Conservation (phyloP, 1,284 basidiomycete genomes). For the Ustilago cynodontis region DNA sequence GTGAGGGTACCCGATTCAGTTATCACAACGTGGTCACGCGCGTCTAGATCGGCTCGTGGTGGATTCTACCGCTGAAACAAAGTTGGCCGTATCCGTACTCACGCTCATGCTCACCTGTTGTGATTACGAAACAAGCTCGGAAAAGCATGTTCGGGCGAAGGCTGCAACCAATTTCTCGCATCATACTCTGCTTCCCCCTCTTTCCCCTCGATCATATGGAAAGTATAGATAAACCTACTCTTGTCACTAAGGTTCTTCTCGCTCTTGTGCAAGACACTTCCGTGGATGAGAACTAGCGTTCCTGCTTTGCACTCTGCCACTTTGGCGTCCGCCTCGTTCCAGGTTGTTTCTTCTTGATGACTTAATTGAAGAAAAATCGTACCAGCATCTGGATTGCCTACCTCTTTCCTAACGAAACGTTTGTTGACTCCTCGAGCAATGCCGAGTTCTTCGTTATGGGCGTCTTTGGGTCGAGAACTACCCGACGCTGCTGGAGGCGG, state of each 20-base stretch:
- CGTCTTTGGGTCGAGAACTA: constrained; percentile 9
- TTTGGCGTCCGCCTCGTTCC: constrained; percentile 34
- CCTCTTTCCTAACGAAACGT: constrained; percentile 53
- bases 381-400: constrained; percentile 32
- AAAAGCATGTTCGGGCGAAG: constrained; percentile 44
- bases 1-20: too few relatives aligned
- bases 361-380: constrained; percentile 45
- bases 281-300: constrained; percentile 62
- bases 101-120: too few relatives aligned
- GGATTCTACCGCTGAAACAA: constrained; percentile 36
- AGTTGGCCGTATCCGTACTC: constrained; percentile 25
- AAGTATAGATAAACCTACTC: constrained; percentile 64
- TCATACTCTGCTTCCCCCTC: constrained; percentile 45
- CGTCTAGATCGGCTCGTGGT: constrained; percentile 31
- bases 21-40: too few relatives aligned
- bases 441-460: constrained; percentile 27
- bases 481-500: neutral
- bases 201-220: constrained; percentile 66
- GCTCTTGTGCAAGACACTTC: constrained; percentile 61
- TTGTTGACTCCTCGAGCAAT: constrained; percentile 53
- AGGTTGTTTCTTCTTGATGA: constrained; percentile 45
- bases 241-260: constrained; percentile 53
- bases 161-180: constrained; percentile 62
- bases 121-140: constrained; percentile 47
- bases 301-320: constrained; percentile 59